Evolutionary conservation across 306 rosid species (phyloP), one percentile per base, ranked within the genome.

Genomic region (Pyrus communis): DNA sequence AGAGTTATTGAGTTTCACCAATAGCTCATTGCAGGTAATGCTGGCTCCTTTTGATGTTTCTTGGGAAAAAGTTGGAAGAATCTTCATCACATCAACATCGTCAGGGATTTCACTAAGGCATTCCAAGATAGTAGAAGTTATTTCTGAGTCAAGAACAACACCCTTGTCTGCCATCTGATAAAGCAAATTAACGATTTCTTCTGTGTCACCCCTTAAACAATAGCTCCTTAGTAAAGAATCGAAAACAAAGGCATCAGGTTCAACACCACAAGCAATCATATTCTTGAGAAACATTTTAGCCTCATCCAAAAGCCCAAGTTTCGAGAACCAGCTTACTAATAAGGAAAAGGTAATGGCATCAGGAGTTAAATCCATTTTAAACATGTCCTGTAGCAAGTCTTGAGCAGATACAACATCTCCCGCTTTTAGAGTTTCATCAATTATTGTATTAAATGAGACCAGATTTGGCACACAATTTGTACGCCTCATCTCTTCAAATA

Each of bases 191-290:
- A 90, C 40, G 45, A 90, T 80, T 74, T 89, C 84, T 67, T 80
- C 43, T 10, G 90, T 85, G 71, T 85, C 85, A 27, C 91, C 90
- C 43, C 27, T 85, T 23, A 80, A 75, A 75, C 82, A 27, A 82
- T 80, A 92, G 58, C 87, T 90, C 84, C 87, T 90, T 31, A 95
- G 82, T 74, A 95, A 89, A 71, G 96, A 89, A 85, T 92, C 92
- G 52, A 78, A 92, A 58, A 90, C 79, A 69, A 65, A 55, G 79
- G 78, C 82, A 65, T 85, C 87, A 15, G 97, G 97, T 51, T 73
- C 75, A 42, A 77, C 84, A 75, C 96, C 97, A 79, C 43, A 61
- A 42, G 86, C 75, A 12, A 82, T 75, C 97, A 92, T 92, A 81
- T 77, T 88, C 80, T 90, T 90, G 27, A 89, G 83, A 46, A 84